These are phyloP conservation scores for Monosporascus sp. DNA, from an alignment of 2,329 filamentous ascomycete species.

Conservation along the genomic window DNA sequence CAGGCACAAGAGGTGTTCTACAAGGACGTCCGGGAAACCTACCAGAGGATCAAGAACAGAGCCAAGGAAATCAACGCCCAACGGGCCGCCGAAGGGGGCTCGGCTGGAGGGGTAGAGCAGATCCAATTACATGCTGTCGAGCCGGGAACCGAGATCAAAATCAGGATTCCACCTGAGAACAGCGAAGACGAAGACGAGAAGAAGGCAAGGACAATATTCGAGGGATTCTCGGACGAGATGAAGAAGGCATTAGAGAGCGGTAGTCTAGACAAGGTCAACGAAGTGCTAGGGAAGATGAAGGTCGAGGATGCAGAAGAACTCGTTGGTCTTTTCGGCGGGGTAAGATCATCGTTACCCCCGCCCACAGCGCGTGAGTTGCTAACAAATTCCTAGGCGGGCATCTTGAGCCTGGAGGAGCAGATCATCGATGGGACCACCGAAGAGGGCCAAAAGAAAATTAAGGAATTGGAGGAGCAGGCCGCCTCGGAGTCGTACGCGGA, in stretches of 20 bases:
- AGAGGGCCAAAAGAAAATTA: constrained; percentile 72
- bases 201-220: constrained; percentile 69
- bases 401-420: constrained; percentile 85
- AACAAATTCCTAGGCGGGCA: constrained; percentile 56
- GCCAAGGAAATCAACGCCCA: constrained; percentile 64
- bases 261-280: constrained; percentile 83
- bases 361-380: constrained; percentile 13
- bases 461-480: constrained; percentile 64
- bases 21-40: constrained; percentile 89
- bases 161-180: constrained; percentile 67
- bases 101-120: constrained; percentile 74
- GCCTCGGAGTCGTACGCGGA: constrained; percentile 31
- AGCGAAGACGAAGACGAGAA: constrained; percentile 62
- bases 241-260: constrained; percentile 80
- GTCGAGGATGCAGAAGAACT: constrained; percentile 84
- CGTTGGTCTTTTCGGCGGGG: constrained; percentile 72
- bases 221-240: constrained; percentile 76
- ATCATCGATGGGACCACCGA: constrained; percentile 94
- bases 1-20: constrained; percentile 87
- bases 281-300: constrained; percentile 81
- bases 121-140: constrained; percentile 97
- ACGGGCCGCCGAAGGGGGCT: constrained; percentile 44
- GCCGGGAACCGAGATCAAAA: constrained; percentile 86
- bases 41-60: constrained; percentile 72
- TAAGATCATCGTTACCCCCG: constrained; percentile 30